A percentile compares a stretch with the other conserved stretches of the same genome.
These are phyloP conservation scores for Diplogelasinospora grovesii DNA, from an alignment of 495 filamentous ascomycete species.

Conservation along the genomic window DNA sequence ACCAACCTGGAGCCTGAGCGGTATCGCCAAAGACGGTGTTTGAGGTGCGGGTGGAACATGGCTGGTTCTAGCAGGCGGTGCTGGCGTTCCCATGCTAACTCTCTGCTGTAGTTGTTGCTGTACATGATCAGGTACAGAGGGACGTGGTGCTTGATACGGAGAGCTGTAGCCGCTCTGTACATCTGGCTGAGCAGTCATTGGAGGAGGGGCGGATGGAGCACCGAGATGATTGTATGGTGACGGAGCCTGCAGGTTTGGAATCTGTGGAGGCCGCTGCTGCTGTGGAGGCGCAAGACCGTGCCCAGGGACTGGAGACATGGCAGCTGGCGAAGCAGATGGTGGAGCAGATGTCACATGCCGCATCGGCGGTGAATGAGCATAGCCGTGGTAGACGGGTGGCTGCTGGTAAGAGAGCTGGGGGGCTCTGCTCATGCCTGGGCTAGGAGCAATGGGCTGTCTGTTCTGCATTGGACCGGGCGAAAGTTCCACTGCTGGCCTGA, in stretches of 20 bases:
- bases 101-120: constrained; percentile 11
- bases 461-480: background rate
- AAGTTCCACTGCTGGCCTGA: constrained; percentile 9
- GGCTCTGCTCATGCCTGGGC: constrained; percentile 1
- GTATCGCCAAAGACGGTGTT: constrained; percentile 11
- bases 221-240: constrained; percentile 21
- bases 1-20: constrained; percentile 18
- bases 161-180: constrained; percentile 29
- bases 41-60: constrained; percentile 13
- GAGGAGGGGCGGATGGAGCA: constrained; percentile 1
- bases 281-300: constrained; percentile 16
- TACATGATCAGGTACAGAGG: constrained; percentile 20
- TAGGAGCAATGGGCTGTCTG: constrained; percentile 7
- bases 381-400: constrained; percentile 15
- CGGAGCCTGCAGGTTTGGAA: constrained; percentile 16
- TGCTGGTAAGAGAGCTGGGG: constrained; percentile 11
- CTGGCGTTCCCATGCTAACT: constrained; percentile 11
- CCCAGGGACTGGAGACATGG: constrained; percentile 9
- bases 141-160: constrained; percentile 34
- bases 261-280: constrained; percentile 5
- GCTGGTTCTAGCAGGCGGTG: constrained; percentile 13
- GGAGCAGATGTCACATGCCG: constrained; percentile 11
- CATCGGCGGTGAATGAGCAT: constrained; percentile 11
- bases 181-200: constrained; percentile 11
- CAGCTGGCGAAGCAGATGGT: constrained; percentile 22